Conservation (phyloP, 192 early-diverging fungal genomes). For the Podila clonocystis region DNA sequence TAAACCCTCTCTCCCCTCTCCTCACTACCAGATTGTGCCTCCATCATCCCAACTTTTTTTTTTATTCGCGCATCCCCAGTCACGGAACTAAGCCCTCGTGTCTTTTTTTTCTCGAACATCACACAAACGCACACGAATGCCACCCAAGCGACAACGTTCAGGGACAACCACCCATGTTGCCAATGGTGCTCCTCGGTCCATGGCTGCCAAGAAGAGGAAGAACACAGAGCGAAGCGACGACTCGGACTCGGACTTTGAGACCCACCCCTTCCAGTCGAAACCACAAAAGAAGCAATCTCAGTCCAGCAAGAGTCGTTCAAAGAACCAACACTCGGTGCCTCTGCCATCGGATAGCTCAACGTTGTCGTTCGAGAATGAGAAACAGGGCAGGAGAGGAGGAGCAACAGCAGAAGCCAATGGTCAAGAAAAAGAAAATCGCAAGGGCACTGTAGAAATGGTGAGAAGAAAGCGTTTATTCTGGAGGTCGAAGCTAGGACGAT, state of each 20-base stretch:
- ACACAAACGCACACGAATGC: conserved; percentile 8
- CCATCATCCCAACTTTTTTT: neutral
- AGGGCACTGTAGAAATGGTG: neutral
- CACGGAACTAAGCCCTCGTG: conserved; percentile 1
- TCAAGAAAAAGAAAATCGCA: neutral
- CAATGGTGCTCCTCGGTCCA: neutral
- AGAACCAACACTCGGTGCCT: no score
- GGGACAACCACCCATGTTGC: neutral
- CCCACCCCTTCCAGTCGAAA: conserved; percentile 7
- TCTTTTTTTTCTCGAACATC: neutral
- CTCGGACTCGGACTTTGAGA: conserved; percentile 32
- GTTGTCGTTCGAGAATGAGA: neutral
- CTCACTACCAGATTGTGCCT: neutral
- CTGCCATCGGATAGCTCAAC: no score
- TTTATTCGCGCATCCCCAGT: neutral
- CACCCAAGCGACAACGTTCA: conserved; percentile 8
- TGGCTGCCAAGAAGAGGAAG: conserved; percentile 33
- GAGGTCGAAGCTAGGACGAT: no score
- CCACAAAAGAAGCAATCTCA: conserved; percentile 1
- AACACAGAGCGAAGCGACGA: conserved; percentile 32
- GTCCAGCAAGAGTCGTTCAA: conserved; percentile 2
- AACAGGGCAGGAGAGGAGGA: neutral
- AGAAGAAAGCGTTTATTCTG: neutral
- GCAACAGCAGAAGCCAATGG: neutral
- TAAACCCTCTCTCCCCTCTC: neutral